Evolutionary conservation across 441 rosid species (phyloP).

Genomic region (Populus tomentosa): DNA sequence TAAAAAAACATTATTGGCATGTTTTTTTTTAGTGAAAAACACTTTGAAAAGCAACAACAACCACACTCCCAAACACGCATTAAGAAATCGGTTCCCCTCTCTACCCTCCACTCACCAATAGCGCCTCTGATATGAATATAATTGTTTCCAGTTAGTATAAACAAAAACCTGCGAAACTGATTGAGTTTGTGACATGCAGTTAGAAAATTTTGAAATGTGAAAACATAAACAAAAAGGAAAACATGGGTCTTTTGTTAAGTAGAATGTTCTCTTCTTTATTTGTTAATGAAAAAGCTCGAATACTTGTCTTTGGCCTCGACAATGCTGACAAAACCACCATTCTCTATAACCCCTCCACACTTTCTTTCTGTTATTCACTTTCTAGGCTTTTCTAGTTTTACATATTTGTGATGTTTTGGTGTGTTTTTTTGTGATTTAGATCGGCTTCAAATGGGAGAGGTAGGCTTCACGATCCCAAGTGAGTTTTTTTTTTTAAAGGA

Average conservation of each 20-base stretch:
- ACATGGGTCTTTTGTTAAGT: slow-evolving; percentile 57
- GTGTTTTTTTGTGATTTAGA: slow-evolving; percentile 31
- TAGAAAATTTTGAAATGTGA: not conserved
- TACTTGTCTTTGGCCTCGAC: slow-evolving; percentile 72
- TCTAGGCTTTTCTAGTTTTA: not conserved
- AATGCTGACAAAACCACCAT: slow-evolving; percentile 76
- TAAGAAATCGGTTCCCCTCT: too few relatives aligned
- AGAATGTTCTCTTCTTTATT: slow-evolving; percentile 53
- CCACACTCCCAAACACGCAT: too few relatives aligned
- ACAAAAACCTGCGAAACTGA: not conserved
- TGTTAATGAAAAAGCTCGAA: slow-evolving; percentile 56
- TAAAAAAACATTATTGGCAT: too few relatives aligned
- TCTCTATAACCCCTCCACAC: slow-evolving; percentile 31
- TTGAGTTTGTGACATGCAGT: not conserved
- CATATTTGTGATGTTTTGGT: not conserved
- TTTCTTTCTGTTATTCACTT: not conserved
- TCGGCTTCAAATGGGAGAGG: slow-evolving; percentile 92
- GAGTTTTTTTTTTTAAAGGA: not conserved
- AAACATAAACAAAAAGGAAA: not conserved
- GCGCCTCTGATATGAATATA: too few relatives aligned
- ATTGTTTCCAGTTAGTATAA: too few relatives aligned
- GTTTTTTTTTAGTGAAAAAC: too few relatives aligned
- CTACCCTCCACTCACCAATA: too few relatives aligned
- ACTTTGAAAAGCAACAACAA: too few relatives aligned
- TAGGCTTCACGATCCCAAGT: slow-evolving; percentile 81